Evolutionary conservation across 768 basidiomycete species (phyloP).

Genomic region (Daedaleopsis sinensis): DNA sequence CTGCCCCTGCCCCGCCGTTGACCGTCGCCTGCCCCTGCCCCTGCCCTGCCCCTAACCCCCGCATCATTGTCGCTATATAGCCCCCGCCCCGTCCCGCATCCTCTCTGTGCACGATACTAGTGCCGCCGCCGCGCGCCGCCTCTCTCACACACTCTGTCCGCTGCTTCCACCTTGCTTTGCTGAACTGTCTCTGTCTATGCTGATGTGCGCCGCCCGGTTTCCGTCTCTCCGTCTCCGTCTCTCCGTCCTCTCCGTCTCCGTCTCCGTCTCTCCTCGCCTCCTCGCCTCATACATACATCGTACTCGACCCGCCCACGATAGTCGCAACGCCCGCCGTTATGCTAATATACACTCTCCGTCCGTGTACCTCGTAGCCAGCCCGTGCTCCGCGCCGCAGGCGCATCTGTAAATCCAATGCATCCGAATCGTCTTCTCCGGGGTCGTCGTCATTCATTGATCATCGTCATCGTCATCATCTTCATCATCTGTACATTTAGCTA

Average conservation of each 20-base stretch:
- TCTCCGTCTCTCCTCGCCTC: too few relatives aligned
- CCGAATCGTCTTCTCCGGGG: too few relatives aligned
- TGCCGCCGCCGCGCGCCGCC: neutral
- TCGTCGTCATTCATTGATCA: too few relatives aligned
- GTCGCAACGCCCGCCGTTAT: neutral
- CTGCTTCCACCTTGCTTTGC: slow-evolving; percentile 18
- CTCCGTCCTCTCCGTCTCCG: too few relatives aligned
- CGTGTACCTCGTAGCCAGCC: neutral
- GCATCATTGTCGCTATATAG: neutral
- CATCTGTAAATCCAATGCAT: neutral
- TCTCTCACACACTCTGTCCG: neutral
- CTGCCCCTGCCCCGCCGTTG: neutral
- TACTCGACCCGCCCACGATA: neutral
- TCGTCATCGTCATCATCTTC: too few relatives aligned
- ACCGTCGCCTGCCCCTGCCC: neutral
- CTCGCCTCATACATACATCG: neutral
- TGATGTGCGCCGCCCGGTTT: slow-evolving; percentile 16
- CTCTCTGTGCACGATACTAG: neutral
- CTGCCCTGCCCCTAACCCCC: neutral
- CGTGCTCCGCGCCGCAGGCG: neutral
- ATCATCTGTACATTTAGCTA: too few relatives aligned
- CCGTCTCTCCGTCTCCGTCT: slow-evolving; percentile 4
- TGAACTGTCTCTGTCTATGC: slow-evolving; percentile 1
- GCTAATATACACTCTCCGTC: neutral
- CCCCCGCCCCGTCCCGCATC: neutral